These are phyloP conservation scores for Friedmanniomyces simplex DNA, from an alignment of 495 filamentous ascomycete species.

Conservation along the genomic window DNA sequence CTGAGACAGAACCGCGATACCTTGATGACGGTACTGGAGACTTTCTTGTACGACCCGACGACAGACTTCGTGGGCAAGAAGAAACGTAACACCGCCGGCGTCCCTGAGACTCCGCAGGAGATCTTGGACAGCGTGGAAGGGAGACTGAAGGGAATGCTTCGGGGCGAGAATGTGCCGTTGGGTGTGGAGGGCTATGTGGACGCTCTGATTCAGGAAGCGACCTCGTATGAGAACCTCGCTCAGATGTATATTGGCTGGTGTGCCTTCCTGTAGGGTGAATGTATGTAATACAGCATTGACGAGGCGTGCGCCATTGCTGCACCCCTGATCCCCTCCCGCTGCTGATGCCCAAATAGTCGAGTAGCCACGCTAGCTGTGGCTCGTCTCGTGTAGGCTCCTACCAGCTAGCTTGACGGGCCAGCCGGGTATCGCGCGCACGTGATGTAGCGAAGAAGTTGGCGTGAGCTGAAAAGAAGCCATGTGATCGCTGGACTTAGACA, in stretches of 20 bases:
- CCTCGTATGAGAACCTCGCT: slow-evolving; percentile 61
- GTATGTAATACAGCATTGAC: no score
- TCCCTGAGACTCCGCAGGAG: slow-evolving; percentile 77
- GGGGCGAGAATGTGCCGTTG: slow-evolving; percentile 77
- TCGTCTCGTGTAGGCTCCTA: no score
- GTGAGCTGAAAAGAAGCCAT: neutral
- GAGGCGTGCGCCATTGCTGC: no score
- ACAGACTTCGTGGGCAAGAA: slow-evolving; percentile 80
- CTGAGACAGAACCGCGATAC: slow-evolving; percentile 87
- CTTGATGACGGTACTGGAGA: slow-evolving; percentile 91
- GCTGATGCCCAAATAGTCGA: no score
- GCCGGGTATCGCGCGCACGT: neutral
- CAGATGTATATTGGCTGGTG: slow-evolving; percentile 98
- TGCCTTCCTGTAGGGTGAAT: slow-evolving; percentile 59
- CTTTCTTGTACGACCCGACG: slow-evolving; percentile 93
- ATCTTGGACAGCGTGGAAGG: slow-evolving; percentile 80
- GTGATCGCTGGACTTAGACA: no score
- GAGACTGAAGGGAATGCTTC: slow-evolving; percentile 76
- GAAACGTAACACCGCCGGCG: slow-evolving; percentile 47
- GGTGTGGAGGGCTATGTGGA: slow-evolving; percentile 95
- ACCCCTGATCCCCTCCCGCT: no score
- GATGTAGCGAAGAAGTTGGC: neutral
- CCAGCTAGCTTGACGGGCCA: no score
- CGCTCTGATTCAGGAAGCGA: slow-evolving; percentile 76
- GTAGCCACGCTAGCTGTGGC: no score